phyloP scores from a whole-genome alignment of 768 basidiomycete genomes.

The Boletus rubescentipes region DNA sequence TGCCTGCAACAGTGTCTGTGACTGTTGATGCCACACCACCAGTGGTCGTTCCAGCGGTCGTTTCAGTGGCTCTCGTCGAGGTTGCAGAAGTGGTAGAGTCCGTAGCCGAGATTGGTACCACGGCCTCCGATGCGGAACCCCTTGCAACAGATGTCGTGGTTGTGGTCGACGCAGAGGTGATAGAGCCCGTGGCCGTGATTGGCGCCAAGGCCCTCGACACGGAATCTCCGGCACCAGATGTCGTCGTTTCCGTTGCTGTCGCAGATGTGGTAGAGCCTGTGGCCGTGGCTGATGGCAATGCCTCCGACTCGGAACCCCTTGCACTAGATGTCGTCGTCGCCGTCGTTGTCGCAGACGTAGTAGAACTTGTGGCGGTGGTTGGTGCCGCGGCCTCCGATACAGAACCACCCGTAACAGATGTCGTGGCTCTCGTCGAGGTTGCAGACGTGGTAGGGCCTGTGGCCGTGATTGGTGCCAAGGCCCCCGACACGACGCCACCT shows the following conservation, averaged over 20 bases:
- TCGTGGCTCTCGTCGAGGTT: not conserved
- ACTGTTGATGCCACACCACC: not conserved
- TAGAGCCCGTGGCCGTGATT: not conserved
- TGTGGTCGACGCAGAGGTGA: not conserved
- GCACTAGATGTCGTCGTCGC: no score
- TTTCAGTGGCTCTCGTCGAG: not conserved
- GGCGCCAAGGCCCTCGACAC: constrained; percentile 1
- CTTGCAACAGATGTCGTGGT: not conserved
- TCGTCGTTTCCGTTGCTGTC: not conserved
- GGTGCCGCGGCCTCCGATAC: no score
- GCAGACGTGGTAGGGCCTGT: not conserved
- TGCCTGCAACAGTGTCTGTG: not conserved
- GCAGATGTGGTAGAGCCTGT: not conserved
- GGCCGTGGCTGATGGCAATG: no score
- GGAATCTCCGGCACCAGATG: not conserved
- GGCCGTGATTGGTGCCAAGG: constrained; percentile 1
- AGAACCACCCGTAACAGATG: no score
- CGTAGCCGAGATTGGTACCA: not conserved
- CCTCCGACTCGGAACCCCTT: no score
- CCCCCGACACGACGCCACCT: not conserved
- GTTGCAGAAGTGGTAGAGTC: not conserved
- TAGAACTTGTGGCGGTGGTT: no score
- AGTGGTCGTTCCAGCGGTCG: not conserved
- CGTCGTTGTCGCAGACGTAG: no score
- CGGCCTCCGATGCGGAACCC: not conserved